A percentile compares a stretch with the other conserved stretches of the same genome.
These are phyloP conservation scores for Crataegus laevigata DNA, from an alignment of 306 rosid genomes.

Conservation along the genomic window DNA sequence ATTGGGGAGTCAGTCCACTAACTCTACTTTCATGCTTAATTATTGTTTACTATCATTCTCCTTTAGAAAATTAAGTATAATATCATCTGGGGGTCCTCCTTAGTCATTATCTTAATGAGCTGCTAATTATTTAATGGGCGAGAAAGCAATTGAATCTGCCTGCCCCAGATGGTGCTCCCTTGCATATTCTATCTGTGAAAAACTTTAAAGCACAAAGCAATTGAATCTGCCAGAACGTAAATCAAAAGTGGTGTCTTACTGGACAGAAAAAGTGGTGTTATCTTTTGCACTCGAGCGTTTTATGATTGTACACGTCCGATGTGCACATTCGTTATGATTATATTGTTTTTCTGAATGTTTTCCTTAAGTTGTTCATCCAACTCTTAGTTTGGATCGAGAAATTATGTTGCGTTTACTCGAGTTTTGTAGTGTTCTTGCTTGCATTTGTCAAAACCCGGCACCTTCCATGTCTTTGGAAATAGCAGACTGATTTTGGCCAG, in stretches of 20 bases:
- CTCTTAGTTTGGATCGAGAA: not conserved
- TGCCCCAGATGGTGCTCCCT: slow-evolving; percentile 2
- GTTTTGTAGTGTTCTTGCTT: not conserved
- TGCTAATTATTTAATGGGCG: not conserved
- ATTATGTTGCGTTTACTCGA: not conserved
- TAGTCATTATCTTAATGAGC: not conserved
- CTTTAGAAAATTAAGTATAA: too few relatives aligned
- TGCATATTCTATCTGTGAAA: not conserved
- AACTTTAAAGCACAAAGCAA: not conserved
- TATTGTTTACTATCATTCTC: not conserved
- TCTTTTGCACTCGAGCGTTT: not conserved
- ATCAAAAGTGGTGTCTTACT: not conserved
- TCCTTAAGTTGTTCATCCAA: not conserved
- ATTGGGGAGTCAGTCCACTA: not conserved
- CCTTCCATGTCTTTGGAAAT: not conserved
- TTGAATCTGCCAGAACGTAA: slow-evolving; percentile 5
- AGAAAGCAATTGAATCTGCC: not conserved
- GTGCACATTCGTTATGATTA: not conserved
- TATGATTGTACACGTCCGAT: not conserved
- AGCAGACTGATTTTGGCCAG: not conserved
- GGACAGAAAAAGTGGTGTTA: not conserved
- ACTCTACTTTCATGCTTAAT: not conserved
- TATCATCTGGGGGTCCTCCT: not conserved
- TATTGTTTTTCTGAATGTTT: not conserved
- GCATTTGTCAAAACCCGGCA: not conserved